A percentile compares a stretch with the other conserved stretches of the same genome.
These are phyloP conservation scores for Neurospora tetraspora DNA, from an alignment of 495 filamentous ascomycete genomes.

Conservation along the genomic window DNA sequence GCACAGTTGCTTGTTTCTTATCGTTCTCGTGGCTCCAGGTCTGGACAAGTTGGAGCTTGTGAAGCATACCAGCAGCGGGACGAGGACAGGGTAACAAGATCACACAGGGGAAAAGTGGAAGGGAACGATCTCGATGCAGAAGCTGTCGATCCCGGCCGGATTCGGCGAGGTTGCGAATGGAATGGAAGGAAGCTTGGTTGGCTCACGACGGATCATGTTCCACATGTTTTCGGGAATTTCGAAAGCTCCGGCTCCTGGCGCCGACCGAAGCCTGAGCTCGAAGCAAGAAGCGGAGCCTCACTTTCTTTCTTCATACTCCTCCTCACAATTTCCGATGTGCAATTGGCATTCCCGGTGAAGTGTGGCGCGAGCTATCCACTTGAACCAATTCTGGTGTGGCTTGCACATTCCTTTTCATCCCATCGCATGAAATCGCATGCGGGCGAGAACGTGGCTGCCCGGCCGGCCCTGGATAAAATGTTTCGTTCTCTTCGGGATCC, in stretches of 20 bases:
- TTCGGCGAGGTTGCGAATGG: background rate
- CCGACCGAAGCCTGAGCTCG: background rate
- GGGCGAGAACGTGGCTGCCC: background rate
- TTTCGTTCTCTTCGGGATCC: background rate
- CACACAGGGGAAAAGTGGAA: background rate
- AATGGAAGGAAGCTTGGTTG: background rate
- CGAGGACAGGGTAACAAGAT: background rate
- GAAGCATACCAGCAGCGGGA: too few species aligned
- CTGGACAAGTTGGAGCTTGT: too few species aligned
- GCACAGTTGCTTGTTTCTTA: too few species aligned
- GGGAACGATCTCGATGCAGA: background rate
- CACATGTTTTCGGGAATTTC: background rate
- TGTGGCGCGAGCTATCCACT: background rate
- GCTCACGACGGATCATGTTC: background rate
- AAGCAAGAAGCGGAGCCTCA: background rate
- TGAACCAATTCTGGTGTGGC: background rate
- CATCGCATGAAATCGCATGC: background rate
- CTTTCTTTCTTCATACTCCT: background rate
- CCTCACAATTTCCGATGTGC: background rate
- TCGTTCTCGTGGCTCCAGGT: too few species aligned
- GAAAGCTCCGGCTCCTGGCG: background rate
- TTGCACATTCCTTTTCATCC: background rate
- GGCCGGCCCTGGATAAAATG: background rate
- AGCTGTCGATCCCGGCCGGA: background rate
- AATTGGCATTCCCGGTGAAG: background rate